A percentile compares a stretch with the other conserved stretches of the same genome.
Conservation (phyloP, 2,329 filamentous ascomycete species). For the Scedosporium minutisporum region DNA sequence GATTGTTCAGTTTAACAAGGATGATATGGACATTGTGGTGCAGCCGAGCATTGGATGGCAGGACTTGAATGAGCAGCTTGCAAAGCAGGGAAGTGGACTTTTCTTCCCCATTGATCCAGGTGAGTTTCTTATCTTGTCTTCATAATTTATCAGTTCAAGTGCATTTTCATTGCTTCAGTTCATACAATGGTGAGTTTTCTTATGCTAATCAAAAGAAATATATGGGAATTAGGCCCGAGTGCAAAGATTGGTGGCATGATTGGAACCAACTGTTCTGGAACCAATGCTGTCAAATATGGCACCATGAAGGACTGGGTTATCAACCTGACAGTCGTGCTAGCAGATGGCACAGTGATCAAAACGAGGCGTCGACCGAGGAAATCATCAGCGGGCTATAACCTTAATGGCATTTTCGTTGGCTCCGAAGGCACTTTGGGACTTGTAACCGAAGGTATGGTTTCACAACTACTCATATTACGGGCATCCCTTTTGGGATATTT, state of each 20-base stretch:
- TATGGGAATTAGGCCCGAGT: slow-evolving; percentile 34
- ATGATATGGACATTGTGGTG: slow-evolving; percentile 88
- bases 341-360: slow-evolving; percentile 71
- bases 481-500: too few relatives aligned
- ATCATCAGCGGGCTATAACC: slow-evolving; percentile 73
- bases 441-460: slow-evolving; percentile 56
- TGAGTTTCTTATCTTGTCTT: slow-evolving; percentile 15
- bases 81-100: slow-evolving; percentile 62
- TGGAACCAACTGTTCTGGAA: slow-evolving; percentile 68
- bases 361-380: slow-evolving; percentile 70
- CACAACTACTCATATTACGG: neutral
- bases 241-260: slow-evolving; percentile 79
- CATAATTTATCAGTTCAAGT: neutral
- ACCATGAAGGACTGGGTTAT: slow-evolving; percentile 87
- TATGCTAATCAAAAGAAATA: too few relatives aligned
- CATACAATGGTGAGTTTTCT: neutral
- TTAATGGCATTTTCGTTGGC: slow-evolving; percentile 70
- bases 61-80: slow-evolving; percentile 63
- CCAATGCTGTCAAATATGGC: slow-evolving; percentile 71
- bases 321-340: slow-evolving; percentile 70
- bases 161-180: neutral
- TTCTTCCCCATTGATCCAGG: slow-evolving; percentile 90
- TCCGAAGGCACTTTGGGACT: slow-evolving; percentile 74
- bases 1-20: slow-evolving; percentile 68
- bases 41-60: slow-evolving; percentile 92